Base-by-base conservation (phyloP, 495 filamentous ascomycete genomes). In the Xylaria flabelliformis region DNA sequence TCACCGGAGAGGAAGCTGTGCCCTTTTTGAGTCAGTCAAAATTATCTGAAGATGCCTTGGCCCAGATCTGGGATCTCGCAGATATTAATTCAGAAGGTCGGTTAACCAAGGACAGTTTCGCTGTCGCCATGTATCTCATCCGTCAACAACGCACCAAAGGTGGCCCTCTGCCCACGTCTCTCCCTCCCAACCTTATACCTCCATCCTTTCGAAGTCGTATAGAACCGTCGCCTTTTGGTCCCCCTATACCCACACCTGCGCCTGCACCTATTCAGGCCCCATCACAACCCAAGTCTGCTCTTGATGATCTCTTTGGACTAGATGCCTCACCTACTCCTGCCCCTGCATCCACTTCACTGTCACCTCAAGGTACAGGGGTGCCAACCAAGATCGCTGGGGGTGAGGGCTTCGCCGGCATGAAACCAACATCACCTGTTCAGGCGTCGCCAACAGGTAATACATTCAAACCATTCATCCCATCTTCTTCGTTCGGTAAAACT, bases 51-150 rank as follows among this genome's bases (percentile, higher is more conserved):
- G 97, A 97, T 78, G 90, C 89, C 9, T 87, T 99, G 21, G 96
- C 97, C n/a, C 90, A 93, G 74, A 97, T 99, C 72, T 99, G 96
- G 96, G 97, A 99, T 79, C 86, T 99, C 29, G 92, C 97, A 7
- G 95, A 98, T 85, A 96, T 98, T 78, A 92, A 92, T 73, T 95
- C 93, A 19, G 92, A 95, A 67, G 96, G 96, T 12, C 91, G 90
- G 69, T 84, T 99, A 51, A 94, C 85, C 44, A 87, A 88, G 68
- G 96, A 99, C 79, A 95, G 97, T 76, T 99, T 99, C 77, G 95
- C 96, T 0, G 94, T 99, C 64, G 96, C 97, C 61, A 98, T 99
- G 96, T 95, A 97, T 78, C 86, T 99, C 44, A 97, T 99, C 74
- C 88, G 93, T 69, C 90, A 96, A 78, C 94, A 97, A 80, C 88